Base-by-base conservation (phyloP, 2,329 filamentous ascomycete species). In the Aureobasidium sp. region DNA sequence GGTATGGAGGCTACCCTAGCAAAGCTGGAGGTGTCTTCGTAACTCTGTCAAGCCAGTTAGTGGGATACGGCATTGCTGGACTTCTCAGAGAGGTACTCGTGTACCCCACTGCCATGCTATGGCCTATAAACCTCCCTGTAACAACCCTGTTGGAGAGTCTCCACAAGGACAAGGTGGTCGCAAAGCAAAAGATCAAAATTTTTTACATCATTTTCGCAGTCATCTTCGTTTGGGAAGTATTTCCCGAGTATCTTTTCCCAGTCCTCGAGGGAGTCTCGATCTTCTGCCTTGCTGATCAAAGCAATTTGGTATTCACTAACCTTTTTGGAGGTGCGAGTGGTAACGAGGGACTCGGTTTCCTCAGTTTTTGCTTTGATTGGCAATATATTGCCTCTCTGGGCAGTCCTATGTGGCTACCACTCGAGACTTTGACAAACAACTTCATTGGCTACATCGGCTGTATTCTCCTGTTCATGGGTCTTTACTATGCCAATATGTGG, bases 11-110 rank as follows among this genome's bases (percentile, higher is more conserved):
- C 9, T 70, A 73, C 16, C 72, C 77, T 1, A 75, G 71, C 63
- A 70, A 71, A 5, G 75, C 69, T 2, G 73, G 73, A 0, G 73
- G 73, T 9, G 75, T 81, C 54, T 77, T 82, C 64, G 65, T 80
- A 36, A 71, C 74, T 0, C 66, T 82, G 9, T 79, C 79, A 0
- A 80, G 79, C 2, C 79, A 81, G 52, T 69, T 78, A 10, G 71
- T 81, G 21, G 79, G 79, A 0, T 82, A 78, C 44, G 80, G 79
- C 34, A 68, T 82, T 45, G 76, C 77, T 5, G 80, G 80, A 13
- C 62, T 81, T 27, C 67, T 82, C 66, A 74, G 80, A 13, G 71
- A 74, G 25, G 71, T 77, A 3, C 67, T 81, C 10, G 73, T 82
- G 0, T 77, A 78, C 63, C 79, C 79, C 1, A 79, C 77, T 16